A percentile compares a stretch with the other conserved stretches of the same genome.
Conservation (phyloP, 768 basidiomycete genomes). For the Hysterangium stoloniferum region DNA sequence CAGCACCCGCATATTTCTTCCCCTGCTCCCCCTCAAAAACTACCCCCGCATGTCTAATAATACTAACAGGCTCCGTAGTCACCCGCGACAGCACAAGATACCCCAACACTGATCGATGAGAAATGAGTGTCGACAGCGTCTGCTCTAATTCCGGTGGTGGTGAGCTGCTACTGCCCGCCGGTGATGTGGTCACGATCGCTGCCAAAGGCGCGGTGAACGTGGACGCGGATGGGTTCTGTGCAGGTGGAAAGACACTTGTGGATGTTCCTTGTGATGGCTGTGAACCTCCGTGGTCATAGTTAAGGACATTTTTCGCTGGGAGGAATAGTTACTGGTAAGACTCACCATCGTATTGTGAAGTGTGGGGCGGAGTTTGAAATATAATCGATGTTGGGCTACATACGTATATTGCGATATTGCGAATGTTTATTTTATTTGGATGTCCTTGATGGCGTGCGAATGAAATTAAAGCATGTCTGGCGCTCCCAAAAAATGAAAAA, state of each 20-base stretch:
- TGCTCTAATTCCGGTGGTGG: constrained; percentile 77
- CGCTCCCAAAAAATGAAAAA: no score
- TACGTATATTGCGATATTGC: no score
- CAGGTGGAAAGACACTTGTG: neutral
- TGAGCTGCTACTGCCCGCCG: constrained; percentile 16
- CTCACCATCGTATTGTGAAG: no score
- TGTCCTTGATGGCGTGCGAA: no score
- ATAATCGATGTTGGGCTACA: no score
- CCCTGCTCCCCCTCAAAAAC: constrained; percentile 84
- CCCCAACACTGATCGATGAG: constrained; percentile 79
- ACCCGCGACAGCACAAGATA: constrained; percentile 78
- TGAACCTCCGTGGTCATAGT: neutral
- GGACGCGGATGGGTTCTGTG: neutral
- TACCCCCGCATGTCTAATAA: constrained; percentile 79
- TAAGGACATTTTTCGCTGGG: no score
- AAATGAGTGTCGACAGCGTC: constrained; percentile 65
- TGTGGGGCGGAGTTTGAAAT: no score
- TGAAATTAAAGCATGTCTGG: no score
- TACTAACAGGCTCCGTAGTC: constrained; percentile 47
- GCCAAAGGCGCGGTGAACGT: neutral
- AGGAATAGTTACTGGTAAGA: no score
- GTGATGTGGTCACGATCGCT: constrained; percentile 12
- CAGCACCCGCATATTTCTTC: constrained; percentile 60
- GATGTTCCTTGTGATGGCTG: constrained; percentile 6
- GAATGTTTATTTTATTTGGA: no score